Evolutionary conservation across 331 rosid genomes (phyloP), one percentile per base, ranked within the genome.

Genomic region (Malus hybrid): DNA sequence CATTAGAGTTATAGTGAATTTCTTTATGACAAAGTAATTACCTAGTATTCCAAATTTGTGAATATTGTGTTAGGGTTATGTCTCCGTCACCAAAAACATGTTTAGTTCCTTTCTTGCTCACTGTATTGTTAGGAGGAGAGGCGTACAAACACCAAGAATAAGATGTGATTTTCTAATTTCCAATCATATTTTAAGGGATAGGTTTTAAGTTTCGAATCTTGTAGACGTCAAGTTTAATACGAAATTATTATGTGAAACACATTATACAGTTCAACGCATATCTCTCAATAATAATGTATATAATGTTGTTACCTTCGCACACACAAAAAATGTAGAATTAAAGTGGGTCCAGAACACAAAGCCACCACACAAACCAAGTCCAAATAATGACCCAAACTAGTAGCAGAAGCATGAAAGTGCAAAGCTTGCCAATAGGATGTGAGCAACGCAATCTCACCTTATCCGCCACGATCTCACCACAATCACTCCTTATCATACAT

Each of bases 401-500:
- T 5, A 59, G 55, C 10, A 16, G 57, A 52, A 52, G 10, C 29
- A 24, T n/a, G 33, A 63, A 9, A 16, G 70, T 50, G 66, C 77
- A 63, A 75, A 74, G 83, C 34, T 78, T 89, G 81, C 93, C 97
- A 93, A 88, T 93, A 78, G 87, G 89, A 90, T 52, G 4, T 6
- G 10, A 52, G 72, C 34, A 67, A 85, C 87, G 91, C 77, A 92
- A 90, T 90, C 96, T 85, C 83, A 88, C 91, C 97, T 92, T 92
- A 92, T 94, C 99, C 97, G 86, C 93, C 57, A 52, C 20, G 84
- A 88, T 67, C 86, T 77, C 77, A 86, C 95, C 96, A 88, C 93
- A 46, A 77, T 81, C 82, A 36, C 77, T 74, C 84, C 75, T 73
- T 71, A 74, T 42, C 8, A 5, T 22, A 28, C 6, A 60, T 10